These are phyloP conservation scores for Gloeopeniophorella convolvens DNA, from an alignment of 768 basidiomycete genomes.

Conservation along the genomic window DNA sequence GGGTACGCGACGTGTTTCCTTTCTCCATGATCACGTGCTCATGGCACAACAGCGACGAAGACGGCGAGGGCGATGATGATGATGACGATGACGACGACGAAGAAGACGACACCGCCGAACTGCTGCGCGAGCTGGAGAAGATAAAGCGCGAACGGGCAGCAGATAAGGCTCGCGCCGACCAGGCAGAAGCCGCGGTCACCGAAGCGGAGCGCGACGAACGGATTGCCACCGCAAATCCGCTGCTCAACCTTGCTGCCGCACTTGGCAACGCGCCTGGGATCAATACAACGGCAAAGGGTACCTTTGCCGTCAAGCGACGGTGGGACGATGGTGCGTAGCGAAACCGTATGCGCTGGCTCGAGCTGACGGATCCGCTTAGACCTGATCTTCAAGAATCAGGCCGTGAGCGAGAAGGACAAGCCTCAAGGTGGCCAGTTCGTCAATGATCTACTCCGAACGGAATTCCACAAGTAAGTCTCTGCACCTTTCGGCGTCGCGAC, in stretches of 20 bases:
- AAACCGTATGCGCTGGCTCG: neutral
- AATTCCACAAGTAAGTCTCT: constrained; percentile 78
- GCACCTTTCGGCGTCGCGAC: neutral
- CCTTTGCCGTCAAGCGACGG: constrained; percentile 85
- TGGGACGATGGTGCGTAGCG: constrained; percentile 83
- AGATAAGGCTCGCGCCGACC: constrained; percentile 80
- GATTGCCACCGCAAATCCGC: constrained; percentile 81
- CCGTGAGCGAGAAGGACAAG: constrained; percentile 61
- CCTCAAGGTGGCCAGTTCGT: constrained; percentile 79
- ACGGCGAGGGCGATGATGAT: constrained; percentile 42
- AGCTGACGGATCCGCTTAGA: constrained; percentile 41
- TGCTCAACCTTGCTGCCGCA: constrained; percentile 87
- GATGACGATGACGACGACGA: constrained; percentile 56
- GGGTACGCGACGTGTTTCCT: neutral
- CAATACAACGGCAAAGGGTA: constrained; percentile 69
- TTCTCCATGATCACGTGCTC: no score
- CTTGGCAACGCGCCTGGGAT: constrained; percentile 72
- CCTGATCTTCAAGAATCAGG: constrained; percentile 98
- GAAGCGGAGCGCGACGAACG: constrained; percentile 68
- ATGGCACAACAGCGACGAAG: no score
- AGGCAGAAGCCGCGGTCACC: constrained; percentile 57
- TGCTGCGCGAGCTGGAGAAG: constrained; percentile 95
- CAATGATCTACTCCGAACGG: constrained; percentile 89
- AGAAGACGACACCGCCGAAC: constrained; percentile 89
- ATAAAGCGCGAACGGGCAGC: constrained; percentile 95